Base-by-base conservation (phyloP, 805 yeast species). In the Brettanomyces naardenensis region DNA sequence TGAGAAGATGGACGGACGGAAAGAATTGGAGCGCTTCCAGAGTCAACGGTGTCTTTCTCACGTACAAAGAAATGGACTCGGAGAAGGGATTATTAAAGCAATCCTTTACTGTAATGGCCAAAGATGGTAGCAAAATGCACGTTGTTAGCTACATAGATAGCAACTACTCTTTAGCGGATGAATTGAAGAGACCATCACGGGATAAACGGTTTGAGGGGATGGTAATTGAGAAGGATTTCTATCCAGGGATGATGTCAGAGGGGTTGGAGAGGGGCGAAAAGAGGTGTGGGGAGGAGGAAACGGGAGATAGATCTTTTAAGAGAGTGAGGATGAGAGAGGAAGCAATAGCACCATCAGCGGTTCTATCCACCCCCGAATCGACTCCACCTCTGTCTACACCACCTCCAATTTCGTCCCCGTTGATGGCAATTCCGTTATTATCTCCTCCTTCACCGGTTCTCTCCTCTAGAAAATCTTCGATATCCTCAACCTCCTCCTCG, bases 1-100 rank as follows among this genome's bases (percentile, higher is more conserved):
- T 82, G 77, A 71, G 76, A 44, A 61, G 89, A 21, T 81, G 90
- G 89, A 81, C 89, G 1, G 90, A 81, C 50, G 86, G 89, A 15
- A 71, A 72, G 44, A 66, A 71, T 25, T 81, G 90, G 89, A 67
- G 76, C 41, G 84, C 88, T 2, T 75, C 83, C 1, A 66, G 87
- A 41, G 87, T 82, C 1, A 67, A 69, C 4, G 83, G 84, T 4
- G 66, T 72, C 2, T 80, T 80, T 49, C 58, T 80, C 22, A 70
- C 75, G 3, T 80, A 80, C 54, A 68, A 73, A 37, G 87, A 81
- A 52, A 69, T 78, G 65, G 78, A 75, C 42, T 69, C 72, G 46
- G 54, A 62, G 3, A 61, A 71, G 46, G 86, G 88, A 0, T 56
- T 81, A 4, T 60, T 77, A 46, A 81, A 81, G 51, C 85, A 79